Base-by-base conservation (phyloP, 2,329 filamentous ascomycete species). In the Colletotrichum graminicola region DNA sequence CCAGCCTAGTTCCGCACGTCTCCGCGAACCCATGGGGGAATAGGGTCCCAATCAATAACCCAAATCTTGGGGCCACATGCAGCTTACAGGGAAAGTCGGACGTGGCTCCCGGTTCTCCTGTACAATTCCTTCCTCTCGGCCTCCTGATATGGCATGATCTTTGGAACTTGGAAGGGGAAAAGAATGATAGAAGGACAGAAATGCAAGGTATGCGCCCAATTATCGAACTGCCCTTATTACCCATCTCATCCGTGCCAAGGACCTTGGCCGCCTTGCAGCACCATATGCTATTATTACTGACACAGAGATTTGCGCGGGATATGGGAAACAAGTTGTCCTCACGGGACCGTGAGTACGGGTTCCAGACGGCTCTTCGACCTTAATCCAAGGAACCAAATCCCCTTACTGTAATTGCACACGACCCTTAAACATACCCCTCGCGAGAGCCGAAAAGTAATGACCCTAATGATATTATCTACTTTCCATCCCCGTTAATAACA, bases 1-100 rank as follows among this genome's bases (percentile, higher is more conserved):
- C 49, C 29, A 32, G 56, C 34, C 29, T 39, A 59, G 59, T 68
- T 55, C 32, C 69, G 52, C 68, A 54, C 45, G 8, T 43, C 16
- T 11, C 45, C 32, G 59, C 32, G 18, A 12, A 43, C 52, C 41
- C 62, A 14, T 69, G 62, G 54, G 45, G 45, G 43, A 21, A 47
- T 5, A 29, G 49, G 57, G 36, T 21, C 67, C 57, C 32, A 0
- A 3, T n/a, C 49, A 6, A 14, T 47, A 39, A 64, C 18, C 45
- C 59, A 32, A 69, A 49, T 34, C 51, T 34, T 55, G 8, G 23
- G 36, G 1, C 16, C 5, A 12, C 41, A n/a, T 14, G 7, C 66
- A 23, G 10, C 65, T 29, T 29, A 32, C 57, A 62, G 36, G 29
- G 23, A 23, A 39, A 8, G 39, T 11, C 16, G 36, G 29, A 2